Base-by-base conservation (phyloP, 768 basidiomycete genomes). In the Mycena leptocephala region DNA sequence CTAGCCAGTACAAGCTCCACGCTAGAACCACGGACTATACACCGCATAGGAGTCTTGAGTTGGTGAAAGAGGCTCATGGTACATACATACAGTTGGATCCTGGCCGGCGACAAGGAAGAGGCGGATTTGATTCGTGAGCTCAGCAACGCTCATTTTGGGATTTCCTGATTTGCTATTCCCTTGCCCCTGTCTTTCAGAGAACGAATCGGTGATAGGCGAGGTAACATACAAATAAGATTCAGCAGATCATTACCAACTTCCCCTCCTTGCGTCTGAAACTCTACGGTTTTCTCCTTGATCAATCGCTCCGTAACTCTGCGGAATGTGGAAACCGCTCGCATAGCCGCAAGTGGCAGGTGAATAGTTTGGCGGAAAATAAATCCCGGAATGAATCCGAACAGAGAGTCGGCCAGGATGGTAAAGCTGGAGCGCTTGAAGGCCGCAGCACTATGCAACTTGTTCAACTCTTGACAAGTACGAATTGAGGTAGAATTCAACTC, bases 41-140 rank as follows among this genome's bases (percentile, higher is more conserved):
- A 18, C n/a, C 48, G 48, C 48, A 8, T 55, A 55, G 53, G 53
- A 55, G 24, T 26, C 24, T n/a, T 16, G 37, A 41, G 20, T 39
- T 20, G 37, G 61, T 26, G 37, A 28, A 63, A 63, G n/a, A n/a
- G n/a, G 37, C 9, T 41, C 22, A 64, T 86, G 6, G 26, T 43
- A 30, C 11, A 39, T 26, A 73, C 70, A 16, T 65, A 73, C 72
- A 37, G 63, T 74, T 26, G 72, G 53, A 58, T 74, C 72, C 33
- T 74, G 72, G 11, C 72, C 72, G 28, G 72, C 72, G 26, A 74
- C 58, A 35, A 74, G 64, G n/a, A 74, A 41, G 26, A 66, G 39
- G 14, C 65, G 67, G 41, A 75, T 75, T 28, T 75, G 74, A 14
- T 75, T 53, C 18, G 53, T 51, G 37, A 75, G 66, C 67, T 75